A percentile compares a stretch with the other conserved stretches of the same genome.
phyloP scores from a whole-genome alignment of 768 basidiomycete genomes.

The Termitomyces titanicus region DNA sequence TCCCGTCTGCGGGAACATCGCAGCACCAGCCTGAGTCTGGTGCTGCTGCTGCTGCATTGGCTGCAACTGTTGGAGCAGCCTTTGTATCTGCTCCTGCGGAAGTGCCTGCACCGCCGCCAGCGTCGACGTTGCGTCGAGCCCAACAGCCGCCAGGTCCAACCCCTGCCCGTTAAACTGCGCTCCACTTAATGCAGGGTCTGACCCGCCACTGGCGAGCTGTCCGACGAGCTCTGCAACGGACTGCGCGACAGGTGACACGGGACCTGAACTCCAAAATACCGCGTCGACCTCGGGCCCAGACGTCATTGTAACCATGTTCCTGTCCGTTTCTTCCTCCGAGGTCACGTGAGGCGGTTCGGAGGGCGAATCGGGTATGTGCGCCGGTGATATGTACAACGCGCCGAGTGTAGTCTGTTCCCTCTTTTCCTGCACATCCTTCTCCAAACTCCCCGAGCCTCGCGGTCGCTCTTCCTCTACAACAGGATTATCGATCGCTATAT shows the following conservation, averaged over 20 bases:
- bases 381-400: conserved; percentile 66
- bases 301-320: conserved; percentile 60
- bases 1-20: conserved; percentile 1
- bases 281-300: conserved; percentile 65
- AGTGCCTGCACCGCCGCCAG: conserved; percentile 41
- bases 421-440: conserved; percentile 68
- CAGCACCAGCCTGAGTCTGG: conserved; percentile 17
- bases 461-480: conserved; percentile 46
- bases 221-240: conserved; percentile 72
- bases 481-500: conserved; percentile 61
- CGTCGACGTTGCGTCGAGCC: conserved; percentile 42
- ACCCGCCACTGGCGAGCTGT: conserved; percentile 48
- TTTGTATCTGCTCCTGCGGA: conserved; percentile 61
- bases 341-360: conserved; percentile 60
- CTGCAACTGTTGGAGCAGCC: conserved; percentile 46
- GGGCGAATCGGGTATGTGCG: conserved; percentile 77
- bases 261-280: conserved; percentile 57
- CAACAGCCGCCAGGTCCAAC: conserved; percentile 35
- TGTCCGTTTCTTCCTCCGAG: conserved; percentile 68
- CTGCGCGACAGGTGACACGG: conserved; percentile 25
- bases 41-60: conserved; percentile 12
- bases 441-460: conserved; percentile 67
- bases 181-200: conserved; percentile 34
- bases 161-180: conserved; percentile 27
- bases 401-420: conserved; percentile 75